Conservation (phyloP, 108 stramenopile species). For the Stephanodiscus triporus region DNA sequence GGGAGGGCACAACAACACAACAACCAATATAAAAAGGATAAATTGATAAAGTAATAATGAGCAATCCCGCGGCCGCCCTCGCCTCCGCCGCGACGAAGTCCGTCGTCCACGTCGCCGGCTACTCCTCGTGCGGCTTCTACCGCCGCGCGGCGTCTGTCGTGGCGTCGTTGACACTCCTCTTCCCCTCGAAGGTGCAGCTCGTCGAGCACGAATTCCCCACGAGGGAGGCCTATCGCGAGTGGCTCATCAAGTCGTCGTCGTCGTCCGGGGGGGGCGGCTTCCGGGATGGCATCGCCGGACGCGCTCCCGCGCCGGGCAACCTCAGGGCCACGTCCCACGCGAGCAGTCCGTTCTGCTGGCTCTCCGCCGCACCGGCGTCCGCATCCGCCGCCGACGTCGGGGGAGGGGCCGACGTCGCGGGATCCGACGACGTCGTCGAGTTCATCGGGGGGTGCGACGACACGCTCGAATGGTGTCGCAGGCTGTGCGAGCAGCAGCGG, state of each 20-base stretch:
- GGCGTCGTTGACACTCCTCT: conserved; percentile 76
- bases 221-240: conserved; percentile 72
- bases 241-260: no score
- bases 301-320: conserved; percentile 14
- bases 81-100: conserved; percentile 15
- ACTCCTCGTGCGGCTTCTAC: conserved; percentile 76
- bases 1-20: not conserved
- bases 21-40: no score
- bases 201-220: conserved; percentile 74
- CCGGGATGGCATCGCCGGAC: conserved; percentile 5
- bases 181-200: conserved; percentile 69
- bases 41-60: not conserved
- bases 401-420: conserved; percentile 29
- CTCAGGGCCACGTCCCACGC: conserved; percentile 25
- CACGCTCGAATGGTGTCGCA: conserved; percentile 74
- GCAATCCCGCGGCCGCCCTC: conserved; percentile 1
- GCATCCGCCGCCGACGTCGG: not conserved
- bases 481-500: conserved; percentile 43
- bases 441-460: conserved; percentile 90
- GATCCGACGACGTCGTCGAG: conserved; percentile 54
- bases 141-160: conserved; percentile 70
- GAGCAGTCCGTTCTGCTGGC: conserved; percentile 75
- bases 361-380: conserved; percentile 10
- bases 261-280: conserved; percentile 41
- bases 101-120: conserved; percentile 34